These are phyloP conservation scores for Lasiodiplodia gonubiensis DNA, from an alignment of 2,329 filamentous ascomycete species.

Conservation along the genomic window DNA sequence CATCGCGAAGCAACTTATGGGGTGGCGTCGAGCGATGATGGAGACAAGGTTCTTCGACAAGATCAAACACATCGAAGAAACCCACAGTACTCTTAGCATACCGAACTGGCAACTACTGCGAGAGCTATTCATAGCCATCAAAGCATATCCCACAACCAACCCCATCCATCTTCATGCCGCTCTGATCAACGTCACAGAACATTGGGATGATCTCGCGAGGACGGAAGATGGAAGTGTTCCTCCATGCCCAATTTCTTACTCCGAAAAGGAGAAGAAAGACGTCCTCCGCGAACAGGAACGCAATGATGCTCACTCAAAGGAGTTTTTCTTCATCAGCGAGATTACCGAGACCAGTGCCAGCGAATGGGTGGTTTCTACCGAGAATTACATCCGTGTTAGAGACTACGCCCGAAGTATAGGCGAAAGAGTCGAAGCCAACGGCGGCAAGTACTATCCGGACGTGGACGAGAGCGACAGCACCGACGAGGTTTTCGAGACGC, in stretches of 20 bases:
- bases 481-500: not conserved
- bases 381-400: not conserved
- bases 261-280: not conserved
- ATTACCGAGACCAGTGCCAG: not conserved
- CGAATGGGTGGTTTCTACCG: not conserved
- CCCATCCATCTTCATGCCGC: not conserved
- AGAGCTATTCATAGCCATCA: not conserved
- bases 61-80: not conserved
- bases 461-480: conserved; percentile 3
- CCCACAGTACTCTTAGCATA: not conserved
- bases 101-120: not conserved
- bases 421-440: not conserved
- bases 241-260: not conserved
- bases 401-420: not conserved
- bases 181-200: not conserved
- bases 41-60: not conserved
- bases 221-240: not conserved
- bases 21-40: not conserved
- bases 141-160: too few relatives aligned
- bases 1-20: not conserved
- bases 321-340: not conserved
- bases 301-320: not conserved
- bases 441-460: not conserved
- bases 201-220: not conserved
- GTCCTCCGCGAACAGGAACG: not conserved